Evolutionary conservation across 306 rosid species (phyloP), one percentile per base, ranked within the genome.

Genomic region (Ormosia semicastrata): DNA sequence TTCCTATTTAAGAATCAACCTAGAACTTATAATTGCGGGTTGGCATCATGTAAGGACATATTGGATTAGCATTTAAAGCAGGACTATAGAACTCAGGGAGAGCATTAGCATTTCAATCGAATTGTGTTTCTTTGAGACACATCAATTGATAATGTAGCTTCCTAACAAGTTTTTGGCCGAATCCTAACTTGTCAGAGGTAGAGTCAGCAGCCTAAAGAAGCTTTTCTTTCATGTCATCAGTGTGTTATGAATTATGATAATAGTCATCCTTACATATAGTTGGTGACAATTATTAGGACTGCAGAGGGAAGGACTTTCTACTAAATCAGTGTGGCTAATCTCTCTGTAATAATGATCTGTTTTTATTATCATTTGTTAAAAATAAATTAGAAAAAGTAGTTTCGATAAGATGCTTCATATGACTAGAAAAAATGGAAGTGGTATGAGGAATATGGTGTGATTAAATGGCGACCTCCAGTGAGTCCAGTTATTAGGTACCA

Each of bases 401-500:
- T 81, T 74, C 4, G 14, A 10, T 71, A 4, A 49, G 30, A 71
- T 32, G 64, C 59, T 65, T 65, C 24, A 8, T 65, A 53, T 5
- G 36, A 14, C 4, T 33, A 41, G 9, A 57, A 7, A n/a, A 58
- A 66, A 43, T 56, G 59, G 41, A 71, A 73, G 52, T 47, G 75
- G 75, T 7, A 68, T 18, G 12, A 46, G 39, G 80, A 84, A 83
- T 70, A 43, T 66, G 6, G 13, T 11, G 78, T 37, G 74, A 30
- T 50, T 52, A 58, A 70, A 77, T 62, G 60, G 69, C 29, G 33
- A 71, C 73, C 83, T 37, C 49, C 3, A 40, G 62, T 63, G 24
- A 60, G 46, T 72, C 49, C 18, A 17, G 73, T 40, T 58, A 58
- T 60, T 60, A 49, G 81, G 75, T 78, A 53, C 86, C 89, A 37